phyloP scores from a whole-genome alignment of 139 green algal genomes.

The Edaphochlamys debaryana region DNA sequence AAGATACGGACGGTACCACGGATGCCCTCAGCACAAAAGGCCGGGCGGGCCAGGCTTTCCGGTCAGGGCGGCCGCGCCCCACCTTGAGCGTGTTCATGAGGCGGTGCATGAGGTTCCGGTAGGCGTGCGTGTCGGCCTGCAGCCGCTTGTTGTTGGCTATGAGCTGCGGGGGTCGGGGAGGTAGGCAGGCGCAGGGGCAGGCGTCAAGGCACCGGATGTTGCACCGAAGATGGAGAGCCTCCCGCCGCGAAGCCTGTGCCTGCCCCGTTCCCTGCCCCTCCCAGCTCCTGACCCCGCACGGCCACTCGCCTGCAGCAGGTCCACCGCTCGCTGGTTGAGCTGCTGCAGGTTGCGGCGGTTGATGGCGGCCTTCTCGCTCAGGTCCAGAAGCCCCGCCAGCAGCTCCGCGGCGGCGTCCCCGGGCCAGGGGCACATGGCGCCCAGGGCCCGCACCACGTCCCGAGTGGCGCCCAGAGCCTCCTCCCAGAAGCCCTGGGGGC shows the following conservation, averaged over 20 bases:
- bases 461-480: background rate
- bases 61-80: background rate
- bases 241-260: too few species aligned
- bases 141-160: conserved; percentile 26
- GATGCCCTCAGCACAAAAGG: too few species aligned
- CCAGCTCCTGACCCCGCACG: too few species aligned
- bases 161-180: background rate
- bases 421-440: conserved; percentile 37
- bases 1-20: too few species aligned
- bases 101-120: conserved; percentile 44
- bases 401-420: conserved; percentile 35
- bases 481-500: conserved; percentile 1
- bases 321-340: conserved; percentile 39
- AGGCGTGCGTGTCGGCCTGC: conserved; percentile 26
- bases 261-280: background rate
- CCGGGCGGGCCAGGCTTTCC: too few species aligned
- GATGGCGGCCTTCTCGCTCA: conserved; percentile 29
- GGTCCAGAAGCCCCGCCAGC: conserved; percentile 27
- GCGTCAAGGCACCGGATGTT: background rate
- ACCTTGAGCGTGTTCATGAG: conserved; percentile 51
- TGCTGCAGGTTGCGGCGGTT: conserved; percentile 42
- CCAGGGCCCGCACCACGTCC: background rate
- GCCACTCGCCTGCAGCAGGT: conserved; percentile 31
- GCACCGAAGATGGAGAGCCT: too few species aligned
- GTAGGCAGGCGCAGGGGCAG: background rate